phyloP scores from a whole-genome alignment of 2,329 filamentous ascomycete genomes.

The Chalaropsis thielavioides region DNA sequence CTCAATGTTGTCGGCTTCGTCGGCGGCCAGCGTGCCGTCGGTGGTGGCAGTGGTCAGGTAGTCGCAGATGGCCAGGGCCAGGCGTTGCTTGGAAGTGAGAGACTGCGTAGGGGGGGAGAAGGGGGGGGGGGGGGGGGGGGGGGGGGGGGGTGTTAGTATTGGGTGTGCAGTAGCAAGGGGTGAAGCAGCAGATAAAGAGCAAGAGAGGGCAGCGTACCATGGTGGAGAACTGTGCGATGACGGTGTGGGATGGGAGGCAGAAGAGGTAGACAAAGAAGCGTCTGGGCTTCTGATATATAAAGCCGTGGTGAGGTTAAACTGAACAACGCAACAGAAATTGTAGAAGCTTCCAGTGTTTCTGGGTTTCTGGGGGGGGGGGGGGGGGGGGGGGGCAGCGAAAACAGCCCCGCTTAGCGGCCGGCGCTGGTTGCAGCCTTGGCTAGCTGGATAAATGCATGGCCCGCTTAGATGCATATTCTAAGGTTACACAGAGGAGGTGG shows the following conservation, averaged over 20 bases:
- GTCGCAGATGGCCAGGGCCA: slow-evolving; percentile 93
- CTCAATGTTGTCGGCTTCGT: slow-evolving; percentile 88
- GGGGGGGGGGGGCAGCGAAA: not conserved
- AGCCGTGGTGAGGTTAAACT: not conserved
- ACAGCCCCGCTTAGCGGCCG: not conserved
- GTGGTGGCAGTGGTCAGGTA: slow-evolving; percentile 73
- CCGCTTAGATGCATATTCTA: not conserved
- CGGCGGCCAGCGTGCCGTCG: slow-evolving; percentile 75
- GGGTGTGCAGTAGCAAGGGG: slow-evolving; percentile 5
- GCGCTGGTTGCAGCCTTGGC: not conserved
- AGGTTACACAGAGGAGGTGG: not conserved
- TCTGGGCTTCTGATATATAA: not conserved
- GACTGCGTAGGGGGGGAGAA: slow-evolving; percentile 19
- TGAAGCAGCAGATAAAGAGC: not conserved
- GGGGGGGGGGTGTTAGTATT: not conserved
- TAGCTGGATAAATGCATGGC: not conserved
- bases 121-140: not conserved
- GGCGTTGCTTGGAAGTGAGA: slow-evolving; percentile 55
- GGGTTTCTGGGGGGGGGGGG: not conserved
- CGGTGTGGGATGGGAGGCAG: not conserved
- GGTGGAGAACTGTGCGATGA: not conserved
- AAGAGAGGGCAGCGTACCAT: slow-evolving; percentile 2
- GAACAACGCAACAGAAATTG: not conserved
- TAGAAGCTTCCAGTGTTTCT: slow-evolving; percentile 3
- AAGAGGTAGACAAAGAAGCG: not conserved